phyloP scores from a whole-genome alignment of 208 protist genomes.

The Wallacemonas sp. region DNA sequence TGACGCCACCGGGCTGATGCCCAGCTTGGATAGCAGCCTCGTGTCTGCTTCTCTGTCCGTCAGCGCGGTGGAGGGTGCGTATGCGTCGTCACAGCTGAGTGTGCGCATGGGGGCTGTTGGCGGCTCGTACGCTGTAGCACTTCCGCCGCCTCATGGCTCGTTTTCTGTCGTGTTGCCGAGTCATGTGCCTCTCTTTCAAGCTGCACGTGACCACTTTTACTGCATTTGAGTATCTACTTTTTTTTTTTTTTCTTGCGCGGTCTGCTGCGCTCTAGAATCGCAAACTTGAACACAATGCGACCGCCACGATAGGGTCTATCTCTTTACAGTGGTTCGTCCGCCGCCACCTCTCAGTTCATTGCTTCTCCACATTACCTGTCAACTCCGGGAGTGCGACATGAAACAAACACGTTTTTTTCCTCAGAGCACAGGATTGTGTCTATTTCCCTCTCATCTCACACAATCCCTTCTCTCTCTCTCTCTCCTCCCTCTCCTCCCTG shows the following conservation, averaged over 20 bases:
- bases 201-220: background rate
- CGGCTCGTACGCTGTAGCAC: slow-evolving; percentile 17
- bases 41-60: no score
- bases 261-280: no score
- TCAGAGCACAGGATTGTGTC: no score
- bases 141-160: slow-evolving; percentile 21
- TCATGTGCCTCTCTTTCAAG: background rate
- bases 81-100: background rate
- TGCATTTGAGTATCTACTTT: background rate
- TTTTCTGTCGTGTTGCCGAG: background rate
- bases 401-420: no score
- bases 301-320: no score
- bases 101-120: slow-evolving; percentile 6
- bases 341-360: no score
- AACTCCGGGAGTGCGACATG: no score
- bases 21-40: background rate
- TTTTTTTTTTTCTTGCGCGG: background rate
- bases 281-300: no score
- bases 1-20: background rate
- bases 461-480: background rate
- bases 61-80: no score
- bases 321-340: no score
- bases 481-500: background rate
- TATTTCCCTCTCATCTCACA: background rate
- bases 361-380: no score